phyloP scores from a whole-genome alignment of 139 green algal species.

The Mychonastes homosphaera region DNA sequence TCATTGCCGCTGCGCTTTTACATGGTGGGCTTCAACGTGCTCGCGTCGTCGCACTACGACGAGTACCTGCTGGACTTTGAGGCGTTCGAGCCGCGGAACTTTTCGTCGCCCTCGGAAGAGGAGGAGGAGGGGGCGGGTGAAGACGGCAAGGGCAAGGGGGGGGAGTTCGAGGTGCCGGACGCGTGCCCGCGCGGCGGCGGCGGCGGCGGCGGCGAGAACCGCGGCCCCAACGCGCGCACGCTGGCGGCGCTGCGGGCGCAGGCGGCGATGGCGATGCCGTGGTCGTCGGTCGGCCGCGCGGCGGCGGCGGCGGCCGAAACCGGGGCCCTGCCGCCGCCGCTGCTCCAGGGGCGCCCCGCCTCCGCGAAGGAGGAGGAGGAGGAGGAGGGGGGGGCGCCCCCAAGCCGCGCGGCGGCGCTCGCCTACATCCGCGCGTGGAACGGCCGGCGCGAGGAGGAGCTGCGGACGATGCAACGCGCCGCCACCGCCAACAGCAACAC shows the following conservation, averaged over 20 bases:
- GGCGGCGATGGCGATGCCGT: conserved; percentile 11
- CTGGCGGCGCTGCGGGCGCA: not conserved
- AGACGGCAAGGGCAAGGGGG: not conserved
- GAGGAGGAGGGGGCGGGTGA: no score
- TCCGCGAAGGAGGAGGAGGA: not conserved
- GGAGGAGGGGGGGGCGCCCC: no score
- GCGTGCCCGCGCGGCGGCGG: conserved; percentile 12
- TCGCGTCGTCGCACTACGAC: conserved; percentile 22
- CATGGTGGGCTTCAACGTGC: conserved; percentile 43
- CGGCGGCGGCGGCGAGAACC: no score
- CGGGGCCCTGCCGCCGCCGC: not conserved
- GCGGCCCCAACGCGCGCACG: no score
- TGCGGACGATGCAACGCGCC: not conserved
- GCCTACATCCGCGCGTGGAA: no score
- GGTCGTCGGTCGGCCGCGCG: conserved; percentile 3
- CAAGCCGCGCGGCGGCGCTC: no score
- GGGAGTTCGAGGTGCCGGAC: conserved; percentile 18
- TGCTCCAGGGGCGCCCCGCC: not conserved
- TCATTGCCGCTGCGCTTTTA: conserved; percentile 21
- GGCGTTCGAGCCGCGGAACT: conserved; percentile 19
- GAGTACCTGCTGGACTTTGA: conserved; percentile 34
- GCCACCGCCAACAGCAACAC: not conserved
- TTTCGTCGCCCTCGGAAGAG: no score
- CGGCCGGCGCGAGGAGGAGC: no score
- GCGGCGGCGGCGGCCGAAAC: not conserved